Evolutionary conservation across 176 grass and related monocot genomes (phyloP), one percentile per base, ranked within the genome.

Genomic region (Coix lacrymajobi): DNA sequence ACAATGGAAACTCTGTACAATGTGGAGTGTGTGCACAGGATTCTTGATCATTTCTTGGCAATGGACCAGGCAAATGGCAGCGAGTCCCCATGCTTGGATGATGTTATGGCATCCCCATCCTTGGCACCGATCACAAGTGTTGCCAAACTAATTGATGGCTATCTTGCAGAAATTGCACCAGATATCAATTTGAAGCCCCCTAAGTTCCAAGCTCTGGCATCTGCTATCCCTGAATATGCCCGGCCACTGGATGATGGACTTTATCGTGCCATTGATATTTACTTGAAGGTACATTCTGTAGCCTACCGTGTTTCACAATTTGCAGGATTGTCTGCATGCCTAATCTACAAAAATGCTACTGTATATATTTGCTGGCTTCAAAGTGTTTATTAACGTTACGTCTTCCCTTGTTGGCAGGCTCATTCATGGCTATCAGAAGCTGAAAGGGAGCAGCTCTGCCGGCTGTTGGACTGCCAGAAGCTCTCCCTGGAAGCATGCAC

Each of bases 1-100:
- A 91, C 92, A 16, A 94, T 92, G 91, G 94, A 97, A 73, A 92
- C 94, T 73, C 90, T 97, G n/a, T 97, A 97, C 65, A 92, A 94
- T 20, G 94, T 97, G 0, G 92, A 97, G 86, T 97, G 94, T 52
- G 90, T 97, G 40, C 89, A 92, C 76, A 87, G 94, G 79, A 94
- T 92, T 82, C 82, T 97, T 45, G 92, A 94, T 43, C 92, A 97
- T 73, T 97, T 97, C 73, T 64, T 94, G 81, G 85, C 92, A 56
- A 92, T 97, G 94, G 94, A 97, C 49, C 94, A 94, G 71, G 92
- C 81, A 37, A 87, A 78, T 24, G 94, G 82, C 0, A 66, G 46
- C 9, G 63, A 70, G 25, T 97, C 94, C 15, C 94, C 91, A 44
- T 83, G 88, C 76, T 60, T 89, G 69, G 87, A 93, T 84, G 89